Percentiles rank a stretch among this genome's conserved stretches.
Conservation (phyloP, 768 basidiomycete genomes). For the Grammothele lineata region DNA sequence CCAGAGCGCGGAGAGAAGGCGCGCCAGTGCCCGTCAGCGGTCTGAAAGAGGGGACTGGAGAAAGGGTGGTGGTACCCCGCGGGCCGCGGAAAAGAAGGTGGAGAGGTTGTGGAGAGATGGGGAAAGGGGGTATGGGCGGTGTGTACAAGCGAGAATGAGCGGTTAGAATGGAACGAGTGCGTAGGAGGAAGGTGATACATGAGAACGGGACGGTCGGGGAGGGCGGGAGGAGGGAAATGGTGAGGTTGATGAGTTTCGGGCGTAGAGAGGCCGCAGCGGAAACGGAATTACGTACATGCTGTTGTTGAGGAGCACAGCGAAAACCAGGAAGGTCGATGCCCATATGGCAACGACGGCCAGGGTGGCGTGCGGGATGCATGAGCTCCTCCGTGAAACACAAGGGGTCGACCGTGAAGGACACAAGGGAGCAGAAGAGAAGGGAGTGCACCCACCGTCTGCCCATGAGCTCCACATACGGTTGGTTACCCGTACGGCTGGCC, state of each 20-base stretch:
- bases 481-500: constrained; percentile 51
- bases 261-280: background rate
- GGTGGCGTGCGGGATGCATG: background rate
- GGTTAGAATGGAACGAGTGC: background rate
- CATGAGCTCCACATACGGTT: constrained; percentile 86
- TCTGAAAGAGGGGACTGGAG: constrained; percentile 73
- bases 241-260: too few relatives aligned
- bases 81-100: background rate
- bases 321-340: too few relatives aligned
- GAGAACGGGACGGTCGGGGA: too few relatives aligned
- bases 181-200: too few relatives aligned
- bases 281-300: constrained; percentile 15
- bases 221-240: too few relatives aligned
- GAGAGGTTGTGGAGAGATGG: background rate
- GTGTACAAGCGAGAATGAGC: background rate
- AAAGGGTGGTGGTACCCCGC: too few relatives aligned
- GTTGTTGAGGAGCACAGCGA: too few relatives aligned
- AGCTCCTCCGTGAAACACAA: background rate
- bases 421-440: background rate
- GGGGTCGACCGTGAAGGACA: constrained; percentile 5
- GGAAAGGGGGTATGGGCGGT: constrained; percentile 1
- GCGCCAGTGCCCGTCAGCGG: constrained; percentile 66
- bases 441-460: constrained; percentile 52
- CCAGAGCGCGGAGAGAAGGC: constrained; percentile 67
- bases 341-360: too few relatives aligned